Base-by-base conservation (phyloP, 2,329 filamentous ascomycete species). In the Phialocephala sp. region DNA sequence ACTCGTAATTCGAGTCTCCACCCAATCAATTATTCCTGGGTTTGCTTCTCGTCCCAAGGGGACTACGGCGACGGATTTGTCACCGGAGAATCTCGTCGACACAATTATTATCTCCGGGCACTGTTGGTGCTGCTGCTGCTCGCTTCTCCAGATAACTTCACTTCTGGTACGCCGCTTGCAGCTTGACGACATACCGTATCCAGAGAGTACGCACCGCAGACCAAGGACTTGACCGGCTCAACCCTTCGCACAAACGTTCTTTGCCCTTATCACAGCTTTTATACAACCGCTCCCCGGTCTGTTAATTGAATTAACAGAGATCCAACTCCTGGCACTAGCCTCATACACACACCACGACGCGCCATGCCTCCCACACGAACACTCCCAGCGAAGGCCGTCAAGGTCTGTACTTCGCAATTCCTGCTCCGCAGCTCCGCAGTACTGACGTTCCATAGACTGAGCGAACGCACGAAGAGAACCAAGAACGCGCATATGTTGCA, bases 401-500 rank as follows among this genome's bases (percentile, higher is more conserved):
- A 57, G 60, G 64, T 66, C 20, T 24, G 50, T 60, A 24, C 14
- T 39, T 39, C 8, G 15, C 35, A 41, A 54, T 32, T 32, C 27
- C 27, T 32, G n/a, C 36, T n/a, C n/a, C n/a, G n/a, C 37, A 18
- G 2, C 24, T 18, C n/a, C 18, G 57, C 36, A 24, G 8, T 12
- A 56, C 63, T 64, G 59, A 63, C 27, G 20, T 14, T 9, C 8
- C 20, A 43, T 41, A 92, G 87, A 91, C 89, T 2, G 90, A 92
- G 77, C 83, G 91, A 52, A 91, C 90, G 2, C 90, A 93, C 69
- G 90, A 91, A 72, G 91, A 94, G 77, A 94, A 94, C 72, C 90
- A 93, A 75, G 92, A 94, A 78, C 85, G 94, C 74, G 94, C 94
- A 24, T 97, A 96, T 76, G 95, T 97, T 72, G 94, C 94, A 14